phyloP scores from a whole-genome alignment of 176 grass and related monocot genomes.

The Rhipidocladum racemiflorum region DNA sequence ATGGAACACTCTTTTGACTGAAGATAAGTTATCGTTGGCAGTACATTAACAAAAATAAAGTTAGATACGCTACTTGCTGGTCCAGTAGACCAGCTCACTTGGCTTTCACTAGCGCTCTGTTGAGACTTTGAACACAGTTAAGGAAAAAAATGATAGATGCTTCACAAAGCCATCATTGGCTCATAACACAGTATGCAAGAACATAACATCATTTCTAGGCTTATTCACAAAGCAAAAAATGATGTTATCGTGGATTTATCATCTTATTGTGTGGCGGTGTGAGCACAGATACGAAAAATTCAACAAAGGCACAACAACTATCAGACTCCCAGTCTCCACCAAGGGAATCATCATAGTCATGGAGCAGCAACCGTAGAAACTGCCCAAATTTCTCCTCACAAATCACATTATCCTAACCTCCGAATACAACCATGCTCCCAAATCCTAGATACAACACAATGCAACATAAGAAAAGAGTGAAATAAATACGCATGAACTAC shows the following conservation, averaged over 20 bases:
- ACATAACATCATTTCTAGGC: neutral
- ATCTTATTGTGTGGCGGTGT: neutral
- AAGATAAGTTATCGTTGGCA: too few species aligned
- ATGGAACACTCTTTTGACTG: too few species aligned
- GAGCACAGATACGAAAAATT: neutral
- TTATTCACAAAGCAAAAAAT: neutral
- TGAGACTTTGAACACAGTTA: neutral
- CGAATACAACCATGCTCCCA: neutral
- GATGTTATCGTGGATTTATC: neutral
- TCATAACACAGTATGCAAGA: too few species aligned
- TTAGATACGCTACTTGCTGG: neutral
- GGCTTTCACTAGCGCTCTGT: neutral
- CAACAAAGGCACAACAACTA: neutral
- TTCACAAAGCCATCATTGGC: neutral
- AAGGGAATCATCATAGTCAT: neutral
- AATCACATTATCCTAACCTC: neutral
- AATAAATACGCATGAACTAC: neutral
- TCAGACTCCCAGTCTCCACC: neutral
- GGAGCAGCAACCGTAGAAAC: neutral
- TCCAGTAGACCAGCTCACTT: neutral
- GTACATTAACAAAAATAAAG: neutral
- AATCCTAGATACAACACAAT: neutral
- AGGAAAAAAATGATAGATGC: neutral
- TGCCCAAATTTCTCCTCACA: neutral
- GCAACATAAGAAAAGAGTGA: neutral